A percentile compares a stretch with the other conserved stretches of the same genome.
Evolutionary conservation across 495 filamentous ascomycete species (phyloP).

Genomic region (Evernia prunastri): DNA sequence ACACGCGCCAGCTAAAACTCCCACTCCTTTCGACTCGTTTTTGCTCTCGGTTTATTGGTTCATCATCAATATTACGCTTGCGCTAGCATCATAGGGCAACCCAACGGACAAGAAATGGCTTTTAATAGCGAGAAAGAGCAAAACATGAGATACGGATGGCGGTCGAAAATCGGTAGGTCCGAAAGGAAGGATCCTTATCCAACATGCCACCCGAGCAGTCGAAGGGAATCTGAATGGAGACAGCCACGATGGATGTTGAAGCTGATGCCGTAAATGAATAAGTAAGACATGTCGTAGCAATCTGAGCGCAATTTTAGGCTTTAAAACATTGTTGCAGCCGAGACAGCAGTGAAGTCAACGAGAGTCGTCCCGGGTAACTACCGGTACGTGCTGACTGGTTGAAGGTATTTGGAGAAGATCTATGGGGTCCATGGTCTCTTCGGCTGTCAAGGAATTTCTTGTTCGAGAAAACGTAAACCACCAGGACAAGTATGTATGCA

Average conservation of each 20-base stretch:
- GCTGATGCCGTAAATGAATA: background rate
- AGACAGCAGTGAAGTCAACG: background rate
- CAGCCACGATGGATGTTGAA: slow-evolving; percentile 1
- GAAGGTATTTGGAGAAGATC: background rate
- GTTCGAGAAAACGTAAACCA: background rate
- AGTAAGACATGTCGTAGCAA: background rate
- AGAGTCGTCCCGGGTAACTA: background rate
- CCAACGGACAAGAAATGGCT: slow-evolving; percentile 9
- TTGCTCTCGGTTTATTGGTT: background rate
- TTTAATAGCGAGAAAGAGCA: slow-evolving; percentile 18
- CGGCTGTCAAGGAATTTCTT: background rate
- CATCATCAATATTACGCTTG: slow-evolving; percentile 17
- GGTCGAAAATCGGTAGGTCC: background rate
- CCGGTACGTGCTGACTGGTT: background rate
- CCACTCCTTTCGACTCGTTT: background rate
- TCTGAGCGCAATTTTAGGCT: background rate
- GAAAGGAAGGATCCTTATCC: slow-evolving; percentile 17
- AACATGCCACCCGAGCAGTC: slow-evolving; percentile 12
- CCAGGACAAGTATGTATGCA: background rate
- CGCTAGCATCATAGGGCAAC: background rate
- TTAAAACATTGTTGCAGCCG: background rate
- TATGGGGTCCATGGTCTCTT: background rate
- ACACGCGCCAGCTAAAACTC: slow-evolving; percentile 1
- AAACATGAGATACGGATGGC: background rate
- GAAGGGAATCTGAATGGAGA: slow-evolving; percentile 7